Percentiles rank a stretch among this genome's conserved stretches.
Evolutionary conservation across 805 yeast genomes (phyloP).

Genomic region (Candida loeiensis): DNA sequence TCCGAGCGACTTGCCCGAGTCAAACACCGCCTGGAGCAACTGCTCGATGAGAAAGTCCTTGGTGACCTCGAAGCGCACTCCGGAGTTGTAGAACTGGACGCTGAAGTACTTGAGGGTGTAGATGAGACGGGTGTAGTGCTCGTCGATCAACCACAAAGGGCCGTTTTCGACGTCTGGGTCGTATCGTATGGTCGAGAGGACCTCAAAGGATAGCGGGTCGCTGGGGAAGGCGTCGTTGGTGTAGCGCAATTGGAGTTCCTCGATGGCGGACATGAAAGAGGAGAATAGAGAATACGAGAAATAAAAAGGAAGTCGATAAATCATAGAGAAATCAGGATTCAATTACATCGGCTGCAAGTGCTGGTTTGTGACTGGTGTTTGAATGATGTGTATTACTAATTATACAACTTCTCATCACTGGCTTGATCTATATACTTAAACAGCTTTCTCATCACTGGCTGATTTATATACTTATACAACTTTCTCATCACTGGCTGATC

Average conservation of each 20-base stretch:
- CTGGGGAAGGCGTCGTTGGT: constrained; percentile 9
- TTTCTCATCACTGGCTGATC: no score
- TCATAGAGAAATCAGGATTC: no score
- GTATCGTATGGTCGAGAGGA: constrained; percentile 71
- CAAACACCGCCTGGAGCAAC: constrained; percentile 25
- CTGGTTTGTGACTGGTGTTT: no score
- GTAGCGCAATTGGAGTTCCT: constrained; percentile 9
- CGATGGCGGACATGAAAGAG: not conserved
- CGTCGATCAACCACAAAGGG: constrained; percentile 57
- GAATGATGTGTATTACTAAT: no score
- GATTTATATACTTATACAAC: no score
- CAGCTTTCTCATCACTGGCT: no score
- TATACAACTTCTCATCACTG: no score
- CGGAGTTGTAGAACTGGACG: constrained; percentile 10
- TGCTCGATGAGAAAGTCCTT: constrained; percentile 37
- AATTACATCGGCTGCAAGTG: no score
- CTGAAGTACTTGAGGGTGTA: constrained; percentile 52
- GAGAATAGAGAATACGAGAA: not conserved
- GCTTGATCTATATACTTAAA: no score
- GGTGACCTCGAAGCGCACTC: constrained; percentile 36
- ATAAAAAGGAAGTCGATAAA: not conserved
- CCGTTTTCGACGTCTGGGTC: constrained; percentile 52
- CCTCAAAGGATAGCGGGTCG: constrained; percentile 41
- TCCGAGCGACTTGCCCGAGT: constrained; percentile 19
- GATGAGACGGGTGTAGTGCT: constrained; percentile 60